These are phyloP conservation scores for Planoprotostelium fungivorum DNA, from an alignment of 78 protist genomes.

Conservation along the genomic window DNA sequence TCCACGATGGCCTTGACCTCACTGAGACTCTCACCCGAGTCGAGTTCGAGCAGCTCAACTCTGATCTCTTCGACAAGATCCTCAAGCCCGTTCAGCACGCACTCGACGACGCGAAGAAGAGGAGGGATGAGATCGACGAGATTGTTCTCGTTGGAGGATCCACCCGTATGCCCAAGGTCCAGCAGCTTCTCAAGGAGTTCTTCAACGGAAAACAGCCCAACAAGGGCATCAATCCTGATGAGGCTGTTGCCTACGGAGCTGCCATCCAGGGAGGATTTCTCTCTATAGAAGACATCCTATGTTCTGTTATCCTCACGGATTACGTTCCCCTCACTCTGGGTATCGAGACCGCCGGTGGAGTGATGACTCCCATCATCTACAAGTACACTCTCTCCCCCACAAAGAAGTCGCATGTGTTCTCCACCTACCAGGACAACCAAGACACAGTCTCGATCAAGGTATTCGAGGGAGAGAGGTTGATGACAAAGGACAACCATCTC, in stretches of 20 bases:
- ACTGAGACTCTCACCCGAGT: constrained; percentile 92
- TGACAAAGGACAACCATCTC: constrained; percentile 90
- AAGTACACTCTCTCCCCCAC: constrained; percentile 86
- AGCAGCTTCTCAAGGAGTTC: constrained; percentile 83
- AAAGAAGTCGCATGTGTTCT: constrained; percentile 89
- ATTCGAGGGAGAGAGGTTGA: constrained; percentile 92
- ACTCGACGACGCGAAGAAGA: constrained; percentile 79
- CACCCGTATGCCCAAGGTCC: constrained; percentile 96
- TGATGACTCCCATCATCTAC: constrained; percentile 85
- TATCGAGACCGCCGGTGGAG: constrained; percentile 96
- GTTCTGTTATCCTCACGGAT: no score
- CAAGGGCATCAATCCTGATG: constrained; percentile 96
- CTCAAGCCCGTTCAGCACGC: constrained; percentile 86
- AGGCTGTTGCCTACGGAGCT: constrained; percentile 98
- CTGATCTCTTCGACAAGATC: constrained; percentile 87
- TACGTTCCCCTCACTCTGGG: constrained; percentile 74
- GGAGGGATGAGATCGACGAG: constrained; percentile 87
- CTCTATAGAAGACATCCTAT: no score
- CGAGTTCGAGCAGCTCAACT: constrained; percentile 93
- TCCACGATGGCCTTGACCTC: constrained; percentile 92
- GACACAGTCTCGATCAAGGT: constrained; percentile 87
- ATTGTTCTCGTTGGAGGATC: constrained; percentile 96
- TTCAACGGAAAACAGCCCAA: constrained; percentile 96
- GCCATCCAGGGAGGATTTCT: constrained; percentile 94
- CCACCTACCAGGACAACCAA: constrained; percentile 95